These are phyloP conservation scores for Aschersonia sp. DNA, from an alignment of 2,329 filamentous ascomycete species.

Conservation along the genomic window DNA sequence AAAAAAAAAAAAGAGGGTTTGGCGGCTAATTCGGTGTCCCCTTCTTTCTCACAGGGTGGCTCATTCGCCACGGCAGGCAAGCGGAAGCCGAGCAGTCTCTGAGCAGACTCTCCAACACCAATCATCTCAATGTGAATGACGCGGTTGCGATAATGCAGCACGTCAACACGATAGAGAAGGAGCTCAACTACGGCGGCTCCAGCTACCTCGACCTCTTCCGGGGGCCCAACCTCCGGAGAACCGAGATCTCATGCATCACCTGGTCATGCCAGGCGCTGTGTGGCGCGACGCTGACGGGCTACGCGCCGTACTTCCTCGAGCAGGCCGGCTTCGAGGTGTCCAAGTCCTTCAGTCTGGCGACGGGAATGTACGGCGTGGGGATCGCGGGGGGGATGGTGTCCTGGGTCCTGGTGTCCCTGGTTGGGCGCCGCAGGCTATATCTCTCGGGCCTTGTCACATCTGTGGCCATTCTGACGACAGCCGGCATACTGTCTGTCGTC, in stretches of 20 bases:
- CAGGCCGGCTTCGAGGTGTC: conserved; percentile 22
- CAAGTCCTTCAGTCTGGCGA: conserved; percentile 22
- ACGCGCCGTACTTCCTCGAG: conserved; percentile 30
- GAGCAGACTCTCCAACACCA: conserved; percentile 13
- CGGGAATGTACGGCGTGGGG: conserved; percentile 23
- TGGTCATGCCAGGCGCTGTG: conserved; percentile 50
- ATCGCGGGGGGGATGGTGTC: conserved; percentile 25
- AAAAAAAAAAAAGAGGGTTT: neutral
- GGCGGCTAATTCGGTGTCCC: neutral
- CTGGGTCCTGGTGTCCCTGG: conserved; percentile 20
- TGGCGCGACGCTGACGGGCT: conserved; percentile 50
- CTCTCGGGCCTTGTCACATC: conserved; percentile 16
- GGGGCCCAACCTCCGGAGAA: conserved; percentile 12
- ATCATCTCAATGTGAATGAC: conserved; percentile 23
- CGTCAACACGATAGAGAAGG: conserved; percentile 26
- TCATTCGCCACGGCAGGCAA: conserved; percentile 19
- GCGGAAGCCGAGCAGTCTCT: conserved; percentile 17
- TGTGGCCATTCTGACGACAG: conserved; percentile 18
- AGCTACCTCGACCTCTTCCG: conserved; percentile 2
- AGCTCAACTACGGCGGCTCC: conserved; percentile 18
- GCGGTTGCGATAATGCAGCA: conserved; percentile 25
- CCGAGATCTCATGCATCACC: conserved; percentile 37
- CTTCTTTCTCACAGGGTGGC: conserved; percentile 13
- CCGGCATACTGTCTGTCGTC: conserved; percentile 21
- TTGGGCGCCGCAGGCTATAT: conserved; percentile 26